phyloP scores from a whole-genome alignment of 768 basidiomycete species.

The Termitomyces sp. region DNA sequence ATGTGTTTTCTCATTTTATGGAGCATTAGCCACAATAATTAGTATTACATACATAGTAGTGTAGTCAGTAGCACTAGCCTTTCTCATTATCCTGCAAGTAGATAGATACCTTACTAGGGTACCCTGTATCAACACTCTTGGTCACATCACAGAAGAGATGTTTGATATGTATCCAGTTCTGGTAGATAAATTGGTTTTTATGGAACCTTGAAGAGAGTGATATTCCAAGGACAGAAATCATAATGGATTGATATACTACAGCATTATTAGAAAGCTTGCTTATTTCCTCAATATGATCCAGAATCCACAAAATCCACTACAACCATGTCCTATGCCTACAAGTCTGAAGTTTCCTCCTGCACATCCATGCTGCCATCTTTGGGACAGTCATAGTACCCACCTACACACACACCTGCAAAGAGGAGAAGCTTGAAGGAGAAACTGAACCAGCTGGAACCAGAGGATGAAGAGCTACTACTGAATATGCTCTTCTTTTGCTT shows the following conservation, averaged over 20 bases:
- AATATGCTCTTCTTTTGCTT: conserved; percentile 40
- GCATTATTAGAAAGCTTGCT: conserved; percentile 33
- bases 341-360: conserved; percentile 29
- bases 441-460: conserved; percentile 38
- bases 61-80: too few species aligned
- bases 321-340: conserved; percentile 12
- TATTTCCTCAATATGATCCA: conserved; percentile 34
- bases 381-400: conserved; percentile 58
- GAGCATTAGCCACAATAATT: too few species aligned
- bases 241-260: conserved; percentile 7
- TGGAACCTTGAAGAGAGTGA: neutral
- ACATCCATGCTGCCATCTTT: conserved; percentile 38
- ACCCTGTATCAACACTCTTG: too few species aligned
- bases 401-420: conserved; percentile 51
- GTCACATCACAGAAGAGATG: too few species aligned
- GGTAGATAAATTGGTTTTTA: neutral
- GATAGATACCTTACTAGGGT: too few species aligned
- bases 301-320: conserved; percentile 21
- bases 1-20: too few species aligned
- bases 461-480: conserved; percentile 17
- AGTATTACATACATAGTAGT: too few species aligned
- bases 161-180: too few species aligned
- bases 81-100: too few species aligned
- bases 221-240: neutral
- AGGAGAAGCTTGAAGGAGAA: conserved; percentile 59